A percentile compares a stretch with the other conserved stretches of the same genome.
Evolutionary conservation across 495 filamentous ascomycete genomes (phyloP).

Genomic region (Tuber brumale): DNA sequence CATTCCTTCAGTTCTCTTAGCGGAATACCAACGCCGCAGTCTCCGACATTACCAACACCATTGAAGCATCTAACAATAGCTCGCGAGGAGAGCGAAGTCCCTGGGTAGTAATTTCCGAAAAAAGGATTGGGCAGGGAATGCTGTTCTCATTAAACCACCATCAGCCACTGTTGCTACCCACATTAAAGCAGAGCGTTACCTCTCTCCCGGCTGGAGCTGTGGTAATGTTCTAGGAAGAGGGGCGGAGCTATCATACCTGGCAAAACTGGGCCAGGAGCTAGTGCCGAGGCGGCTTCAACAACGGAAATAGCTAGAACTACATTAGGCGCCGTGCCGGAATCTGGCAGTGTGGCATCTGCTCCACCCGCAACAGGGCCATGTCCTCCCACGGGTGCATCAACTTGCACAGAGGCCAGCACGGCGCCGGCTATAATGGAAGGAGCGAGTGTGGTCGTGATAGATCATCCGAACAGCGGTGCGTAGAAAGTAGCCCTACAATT

Average conservation of each 20-base stretch:
- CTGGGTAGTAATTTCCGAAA: constrained; percentile 16
- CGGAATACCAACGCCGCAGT: constrained; percentile 4
- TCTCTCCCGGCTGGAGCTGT: not conserved
- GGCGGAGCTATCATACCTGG: not conserved
- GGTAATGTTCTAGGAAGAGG: not conserved
- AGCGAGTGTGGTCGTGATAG: constrained; percentile 13
- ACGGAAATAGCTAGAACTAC: not conserved
- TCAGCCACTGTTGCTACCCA: not conserved
- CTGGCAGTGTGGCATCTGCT: not conserved
- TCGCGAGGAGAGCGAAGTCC: constrained; percentile 11
- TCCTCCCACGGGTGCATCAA: not conserved
- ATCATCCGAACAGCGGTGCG: not conserved
- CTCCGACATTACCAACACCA: constrained; percentile 14
- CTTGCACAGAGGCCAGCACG: constrained; percentile 6
- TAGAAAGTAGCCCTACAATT: not conserved
- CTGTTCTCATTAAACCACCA: constrained; percentile 7
- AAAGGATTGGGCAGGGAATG: constrained; percentile 1
- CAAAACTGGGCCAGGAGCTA: not conserved
- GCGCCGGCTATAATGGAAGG: too few species aligned
- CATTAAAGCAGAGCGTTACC: not conserved
- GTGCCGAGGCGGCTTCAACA: not conserved
- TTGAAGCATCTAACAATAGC: constrained; percentile 14
- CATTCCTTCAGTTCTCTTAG: not conserved
- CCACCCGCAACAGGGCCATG: not conserved
- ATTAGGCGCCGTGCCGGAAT: not conserved